Conservation (phyloP, 192 early-diverging fungal species). For the Chytriomyces hyalinus region DNA sequence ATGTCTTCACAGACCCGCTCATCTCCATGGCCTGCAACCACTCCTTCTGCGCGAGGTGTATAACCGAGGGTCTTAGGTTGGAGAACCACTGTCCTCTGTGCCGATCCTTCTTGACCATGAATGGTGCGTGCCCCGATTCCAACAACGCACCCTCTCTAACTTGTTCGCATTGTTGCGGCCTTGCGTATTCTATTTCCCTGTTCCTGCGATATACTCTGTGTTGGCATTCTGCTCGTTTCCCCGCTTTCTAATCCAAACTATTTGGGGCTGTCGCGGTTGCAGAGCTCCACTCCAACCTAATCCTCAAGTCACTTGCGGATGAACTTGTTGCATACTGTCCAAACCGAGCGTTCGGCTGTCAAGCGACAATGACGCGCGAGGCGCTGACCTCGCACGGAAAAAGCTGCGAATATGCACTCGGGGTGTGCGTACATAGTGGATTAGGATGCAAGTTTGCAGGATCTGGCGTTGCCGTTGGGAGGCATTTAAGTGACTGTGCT, state of each 20-base stretch:
- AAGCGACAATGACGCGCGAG: slow-evolving; percentile 52
- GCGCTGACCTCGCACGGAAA: slow-evolving; percentile 52
- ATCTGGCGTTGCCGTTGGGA: slow-evolving; percentile 31
- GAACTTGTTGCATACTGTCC: slow-evolving; percentile 63
- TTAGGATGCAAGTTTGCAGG: slow-evolving; percentile 58
- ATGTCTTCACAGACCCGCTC: slow-evolving; percentile 60
- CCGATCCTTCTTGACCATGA: slow-evolving; percentile 33
- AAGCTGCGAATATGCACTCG: slow-evolving; percentile 54
- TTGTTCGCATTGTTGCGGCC: no score
- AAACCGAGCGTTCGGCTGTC: slow-evolving; percentile 59
- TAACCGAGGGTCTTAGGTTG: slow-evolving; percentile 58
- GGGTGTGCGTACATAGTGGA: slow-evolving; percentile 48
- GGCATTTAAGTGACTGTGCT: slow-evolving; percentile 58
- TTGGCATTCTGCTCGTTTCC: no score
- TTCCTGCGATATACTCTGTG: no score
- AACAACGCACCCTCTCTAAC: background rate
- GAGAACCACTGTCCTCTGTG: slow-evolving; percentile 68
- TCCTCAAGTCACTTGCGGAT: slow-evolving; percentile 54
- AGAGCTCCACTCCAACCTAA: slow-evolving; percentile 68
- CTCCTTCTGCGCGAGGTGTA: slow-evolving; percentile 64
- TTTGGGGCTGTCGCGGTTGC: background rate
- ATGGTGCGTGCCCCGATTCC: slow-evolving; percentile 4
- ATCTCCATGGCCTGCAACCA: slow-evolving; percentile 67
- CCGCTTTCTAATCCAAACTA: no score
- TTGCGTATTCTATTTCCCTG: no score